Percentiles rank a stretch among this genome's conserved stretches.
Evolutionary conservation across 2,329 filamentous ascomycete genomes (phyloP).

Genomic region (Bipolaris cookei): DNA sequence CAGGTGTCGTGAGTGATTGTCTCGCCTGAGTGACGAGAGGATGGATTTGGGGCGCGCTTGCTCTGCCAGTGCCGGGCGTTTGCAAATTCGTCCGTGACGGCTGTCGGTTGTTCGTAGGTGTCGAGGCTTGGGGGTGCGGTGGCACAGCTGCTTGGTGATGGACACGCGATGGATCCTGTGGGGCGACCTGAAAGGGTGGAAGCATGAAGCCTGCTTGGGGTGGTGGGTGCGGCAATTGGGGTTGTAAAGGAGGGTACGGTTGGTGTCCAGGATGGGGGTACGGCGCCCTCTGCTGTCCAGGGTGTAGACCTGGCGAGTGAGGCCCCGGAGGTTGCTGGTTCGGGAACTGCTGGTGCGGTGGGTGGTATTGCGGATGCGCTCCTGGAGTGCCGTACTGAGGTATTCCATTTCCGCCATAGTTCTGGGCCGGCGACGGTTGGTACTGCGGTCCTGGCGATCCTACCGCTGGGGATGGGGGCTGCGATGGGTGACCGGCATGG

Average conservation of each 20-base stretch:
- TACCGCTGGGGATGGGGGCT: conserved; percentile 42
- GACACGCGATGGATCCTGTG: conserved; percentile 51
- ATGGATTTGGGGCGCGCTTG: conserved; percentile 30
- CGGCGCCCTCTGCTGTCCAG: conserved; percentile 38
- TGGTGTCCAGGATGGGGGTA: conserved; percentile 41
- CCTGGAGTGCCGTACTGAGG: conserved; percentile 38
- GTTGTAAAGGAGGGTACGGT: conserved; percentile 41
- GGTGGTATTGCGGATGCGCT: conserved; percentile 37
- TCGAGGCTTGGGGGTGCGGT: conserved; percentile 38
- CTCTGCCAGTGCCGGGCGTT: conserved; percentile 23
- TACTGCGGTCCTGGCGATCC: conserved; percentile 44
- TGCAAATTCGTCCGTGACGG: conserved; percentile 18
- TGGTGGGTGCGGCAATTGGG: conserved; percentile 45
- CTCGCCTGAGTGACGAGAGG: conserved; percentile 34
- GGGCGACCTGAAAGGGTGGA: conserved; percentile 56
- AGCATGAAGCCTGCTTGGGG: conserved; percentile 56
- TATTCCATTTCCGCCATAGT: conserved; percentile 31
- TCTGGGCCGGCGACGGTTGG: conserved; percentile 34
- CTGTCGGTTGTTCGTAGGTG: conserved; percentile 33
- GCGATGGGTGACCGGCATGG: conserved; percentile 30
- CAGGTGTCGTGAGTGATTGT: conserved; percentile 39
- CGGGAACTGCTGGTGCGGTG: conserved; percentile 36
- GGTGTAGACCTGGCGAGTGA: conserved; percentile 42
- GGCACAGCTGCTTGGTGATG: conserved; percentile 41
- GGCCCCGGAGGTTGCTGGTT: conserved; percentile 35